phyloP scores from a whole-genome alignment of 768 basidiomycete genomes.

The Collybia sordida region DNA sequence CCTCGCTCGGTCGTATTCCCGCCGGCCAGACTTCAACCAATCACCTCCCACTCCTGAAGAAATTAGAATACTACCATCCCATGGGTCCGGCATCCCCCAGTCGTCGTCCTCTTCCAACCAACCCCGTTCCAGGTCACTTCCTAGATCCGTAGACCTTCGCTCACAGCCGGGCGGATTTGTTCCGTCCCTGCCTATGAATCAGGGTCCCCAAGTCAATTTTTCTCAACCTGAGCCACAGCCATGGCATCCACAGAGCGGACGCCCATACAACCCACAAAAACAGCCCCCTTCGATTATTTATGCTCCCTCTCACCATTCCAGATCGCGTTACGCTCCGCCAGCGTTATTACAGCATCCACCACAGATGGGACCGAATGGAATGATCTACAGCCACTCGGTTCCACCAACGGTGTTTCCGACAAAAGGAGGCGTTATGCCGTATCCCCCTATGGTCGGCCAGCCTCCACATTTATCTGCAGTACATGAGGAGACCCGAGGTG shows the following conservation, averaged over 20 bases:
- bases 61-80: conserved; percentile 61
- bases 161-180: conserved; percentile 14
- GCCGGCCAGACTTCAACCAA: conserved; percentile 16
- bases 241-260: conserved; percentile 31
- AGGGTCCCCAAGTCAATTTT: background rate
- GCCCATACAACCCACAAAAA: conserved; percentile 30
- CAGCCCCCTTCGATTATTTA: conserved; percentile 60
- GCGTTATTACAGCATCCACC: conserved; percentile 56
- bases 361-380: conserved; percentile 54
- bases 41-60: conserved; percentile 51
- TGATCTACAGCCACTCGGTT: conserved; percentile 71
- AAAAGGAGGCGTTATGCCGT: conserved; percentile 33
- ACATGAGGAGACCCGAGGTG: conserved; percentile 32
- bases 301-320: conserved; percentile 46
- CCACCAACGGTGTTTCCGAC: conserved; percentile 40
- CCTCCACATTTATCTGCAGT: conserved; percentile 33
- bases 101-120: conserved; percentile 32
- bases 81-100: conserved; percentile 32
- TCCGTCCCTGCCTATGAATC: conserved; percentile 7
- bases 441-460: conserved; percentile 30
- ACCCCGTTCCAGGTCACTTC: conserved; percentile 45
- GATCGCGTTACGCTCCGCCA: conserved; percentile 58
- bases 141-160: conserved; percentile 34
- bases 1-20: conserved; percentile 21
- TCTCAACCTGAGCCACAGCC: conserved; percentile 21